Percentiles rank a stretch among this genome's conserved stretches.
Evolutionary conservation across 345 rosid species (phyloP).

Genomic region (Brassica cretica): DNA sequence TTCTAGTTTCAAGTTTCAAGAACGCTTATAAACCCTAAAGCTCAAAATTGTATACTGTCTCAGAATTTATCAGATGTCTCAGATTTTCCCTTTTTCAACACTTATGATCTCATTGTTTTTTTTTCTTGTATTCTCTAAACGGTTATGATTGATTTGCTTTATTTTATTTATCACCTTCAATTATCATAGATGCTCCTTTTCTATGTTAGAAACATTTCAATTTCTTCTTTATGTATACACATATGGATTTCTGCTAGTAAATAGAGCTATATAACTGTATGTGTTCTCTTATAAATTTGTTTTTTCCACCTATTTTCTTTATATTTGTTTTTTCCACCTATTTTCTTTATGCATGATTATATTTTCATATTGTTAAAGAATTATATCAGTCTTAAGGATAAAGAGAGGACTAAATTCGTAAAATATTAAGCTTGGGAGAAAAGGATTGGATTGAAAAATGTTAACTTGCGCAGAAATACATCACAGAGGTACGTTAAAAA

Average conservation of each 20-base stretch:
- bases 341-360: neutral
- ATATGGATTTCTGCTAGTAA: neutral
- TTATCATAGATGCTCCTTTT: conserved; percentile 14
- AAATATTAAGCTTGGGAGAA: conserved; percentile 4
- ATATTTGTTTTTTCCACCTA: neutral
- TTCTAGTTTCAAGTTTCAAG: conserved; percentile 42
- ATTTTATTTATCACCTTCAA: conserved; percentile 24
- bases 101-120: conserved; percentile 32
- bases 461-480: conserved; percentile 14
- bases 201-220: neutral
- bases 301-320: neutral
- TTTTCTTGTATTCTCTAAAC: conserved; percentile 40
- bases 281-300: neutral
- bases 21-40: conserved; percentile 38
- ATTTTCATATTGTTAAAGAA: neutral
- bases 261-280: neutral
- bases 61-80: conserved; percentile 32
- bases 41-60: conserved; percentile 37
- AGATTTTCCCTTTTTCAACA: conserved; percentile 30
- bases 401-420: neutral
- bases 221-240: neutral
- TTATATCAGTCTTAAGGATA: neutral
- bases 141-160: conserved; percentile 37
- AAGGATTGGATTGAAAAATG: neutral
- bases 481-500: neutral